Base-by-base conservation (phyloP, 257 asterid species). In the Nyctanthes arbortristis region DNA sequence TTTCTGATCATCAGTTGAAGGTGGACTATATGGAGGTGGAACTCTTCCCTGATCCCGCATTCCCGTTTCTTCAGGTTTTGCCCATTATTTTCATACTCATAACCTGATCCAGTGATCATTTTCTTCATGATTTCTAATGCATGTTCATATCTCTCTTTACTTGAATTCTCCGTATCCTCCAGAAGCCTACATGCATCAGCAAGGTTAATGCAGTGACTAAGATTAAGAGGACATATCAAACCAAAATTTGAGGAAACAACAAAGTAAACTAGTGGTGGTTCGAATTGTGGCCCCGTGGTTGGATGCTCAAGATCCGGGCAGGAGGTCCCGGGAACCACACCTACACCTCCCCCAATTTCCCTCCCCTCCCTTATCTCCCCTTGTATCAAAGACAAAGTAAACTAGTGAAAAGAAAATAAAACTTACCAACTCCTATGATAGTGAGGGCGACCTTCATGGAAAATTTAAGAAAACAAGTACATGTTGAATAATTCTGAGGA, bases 31-130 rank as follows among this genome's bases (percentile, higher is more conserved):
- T n/a, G n/a, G n/a, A n/a, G n/a, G n/a, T n/a, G n/a, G n/a, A n/a
- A n/a, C n/a, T n/a, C n/a, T n/a, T n/a, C n/a, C n/a, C n/a, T n/a
- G n/a, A n/a, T n/a, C n/a, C n/a, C n/a, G n/a, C n/a, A n/a, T n/a
- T n/a, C n/a, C n/a, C n/a, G n/a, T n/a, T n/a, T n/a, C n/a, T n/a
- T n/a, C n/a, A 78, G 85, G 32, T 36, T 7, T 56, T 58, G 79
- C 5, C 87, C 85, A n/a, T 68, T 25, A 63, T 63, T 45, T n/a
- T 29, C 56, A 33, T 80, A 79, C 68, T 66, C 66, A 76, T 79
- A 79, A 12, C 34, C 25, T 0, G 77, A n/a, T 75, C 65, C 82
- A 7, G 4, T 18, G 29, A 82, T 40, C 73, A 84, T 3, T 73
- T 33, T 20, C 16, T 59, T 29, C 85, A 84, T 77, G 28, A 79